Percentiles rank a stretch among this genome's conserved stretches.
Conservation (phyloP, 164 flowering plant species). For the Tetracentron sinense region DNA sequence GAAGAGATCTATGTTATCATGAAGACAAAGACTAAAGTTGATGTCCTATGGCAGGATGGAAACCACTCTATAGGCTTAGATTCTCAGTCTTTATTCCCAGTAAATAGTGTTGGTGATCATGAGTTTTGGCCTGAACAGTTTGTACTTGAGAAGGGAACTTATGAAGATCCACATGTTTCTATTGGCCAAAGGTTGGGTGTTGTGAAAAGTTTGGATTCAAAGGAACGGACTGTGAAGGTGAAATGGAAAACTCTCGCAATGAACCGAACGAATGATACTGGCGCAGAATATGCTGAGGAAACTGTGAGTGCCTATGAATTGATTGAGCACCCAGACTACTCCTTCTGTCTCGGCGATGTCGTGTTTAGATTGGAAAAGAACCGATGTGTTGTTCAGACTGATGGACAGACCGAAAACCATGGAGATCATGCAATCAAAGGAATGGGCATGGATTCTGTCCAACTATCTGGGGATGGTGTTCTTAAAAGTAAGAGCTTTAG, state of each 20-base stretch:
- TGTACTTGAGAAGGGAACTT: conserved; percentile 53
- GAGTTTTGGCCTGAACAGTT: conserved; percentile 84
- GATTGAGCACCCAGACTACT: conserved; percentile 77
- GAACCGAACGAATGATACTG: conserved; percentile 10
- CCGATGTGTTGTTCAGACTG: conserved; percentile 16
- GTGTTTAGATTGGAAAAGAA: conserved; percentile 42
- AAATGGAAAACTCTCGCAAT: conserved; percentile 39
- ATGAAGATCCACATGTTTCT: conserved; percentile 39
- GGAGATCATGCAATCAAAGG: conserved; percentile 7
- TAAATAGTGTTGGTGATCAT: conserved; percentile 51
- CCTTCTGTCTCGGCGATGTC: conserved; percentile 63
- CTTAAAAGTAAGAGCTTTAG: conserved; percentile 10
- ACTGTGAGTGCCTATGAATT: conserved; percentile 83
- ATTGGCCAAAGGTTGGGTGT: conserved; percentile 53
- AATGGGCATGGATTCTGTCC: conserved; percentile 6
- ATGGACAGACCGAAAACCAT: conserved; percentile 11
- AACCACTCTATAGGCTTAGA: conserved; percentile 48
- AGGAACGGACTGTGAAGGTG: conserved; percentile 70
- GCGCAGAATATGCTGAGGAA: conserved; percentile 36
- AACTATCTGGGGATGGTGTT: conserved; percentile 10
- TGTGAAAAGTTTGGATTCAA: conserved; percentile 61
- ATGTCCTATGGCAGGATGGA: conserved; percentile 95
- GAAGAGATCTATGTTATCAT: conserved; percentile 50
- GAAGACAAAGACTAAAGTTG: conserved; percentile 60
- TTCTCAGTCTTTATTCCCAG: conserved; percentile 48